Conservation (phyloP, 768 basidiomycete species). For the Omphalotus guepiniiformis region DNA sequence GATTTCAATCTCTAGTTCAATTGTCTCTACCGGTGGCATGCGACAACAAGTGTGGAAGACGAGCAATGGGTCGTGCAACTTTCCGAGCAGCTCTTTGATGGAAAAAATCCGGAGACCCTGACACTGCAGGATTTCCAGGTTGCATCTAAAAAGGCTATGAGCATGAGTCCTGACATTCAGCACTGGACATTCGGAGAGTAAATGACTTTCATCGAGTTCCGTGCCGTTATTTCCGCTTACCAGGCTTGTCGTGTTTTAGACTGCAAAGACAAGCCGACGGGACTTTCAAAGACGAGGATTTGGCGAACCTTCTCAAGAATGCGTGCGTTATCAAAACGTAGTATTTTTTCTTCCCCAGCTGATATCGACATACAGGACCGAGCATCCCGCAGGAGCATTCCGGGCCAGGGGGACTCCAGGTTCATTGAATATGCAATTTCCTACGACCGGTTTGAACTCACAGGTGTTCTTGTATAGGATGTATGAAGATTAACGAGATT, state of each 20-base stretch:
- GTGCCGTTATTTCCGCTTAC: not conserved
- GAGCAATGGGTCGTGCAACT: conserved; percentile 61
- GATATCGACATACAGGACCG: conserved; percentile 42
- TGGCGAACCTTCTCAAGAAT: conserved; percentile 62
- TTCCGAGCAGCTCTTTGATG: conserved; percentile 51
- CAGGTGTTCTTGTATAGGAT: conserved; percentile 24
- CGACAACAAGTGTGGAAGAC: conserved; percentile 68
- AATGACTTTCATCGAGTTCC: conserved; percentile 12
- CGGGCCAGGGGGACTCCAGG: conserved; percentile 72
- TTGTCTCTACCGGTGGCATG: conserved; percentile 81
- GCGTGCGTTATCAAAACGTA: conserved; percentile 48
- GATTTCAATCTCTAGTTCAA: conserved; percentile 53
- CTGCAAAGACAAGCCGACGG: conserved; percentile 57
- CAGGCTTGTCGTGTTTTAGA: conserved; percentile 28
- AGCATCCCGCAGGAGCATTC: conserved; percentile 69
- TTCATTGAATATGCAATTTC: conserved; percentile 13
- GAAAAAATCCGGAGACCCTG: conserved; percentile 44
- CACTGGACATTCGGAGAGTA: conserved; percentile 70
- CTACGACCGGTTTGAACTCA: not conserved
- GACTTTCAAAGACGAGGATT: conserved; percentile 63
- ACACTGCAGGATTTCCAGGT: conserved; percentile 47
- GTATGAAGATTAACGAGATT: conserved; percentile 74
- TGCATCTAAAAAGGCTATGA: conserved; percentile 35
- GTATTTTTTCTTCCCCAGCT: not conserved
- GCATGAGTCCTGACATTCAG: conserved; percentile 38